Base-by-base conservation (phyloP, 352 stramenopile genomes). In the Phytophthora palmivora region DNA sequence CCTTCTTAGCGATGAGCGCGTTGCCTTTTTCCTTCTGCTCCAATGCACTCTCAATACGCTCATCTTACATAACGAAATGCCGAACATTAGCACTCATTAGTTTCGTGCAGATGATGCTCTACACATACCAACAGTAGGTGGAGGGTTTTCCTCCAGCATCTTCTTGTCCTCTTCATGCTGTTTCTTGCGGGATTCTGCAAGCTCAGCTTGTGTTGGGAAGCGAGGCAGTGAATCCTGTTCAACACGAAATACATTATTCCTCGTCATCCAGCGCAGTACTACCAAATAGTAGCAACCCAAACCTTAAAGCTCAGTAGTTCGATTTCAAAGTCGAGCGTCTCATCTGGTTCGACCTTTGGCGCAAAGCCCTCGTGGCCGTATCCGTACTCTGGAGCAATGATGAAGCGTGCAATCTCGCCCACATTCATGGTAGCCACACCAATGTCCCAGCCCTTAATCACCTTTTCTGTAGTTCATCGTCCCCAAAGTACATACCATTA, bases 281-380 rank as follows among this genome's bases (percentile, higher is more conserved):
- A 28, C 3, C 24, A 28, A 28, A 28, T 6, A 6, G 24, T 28
- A 6, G 24, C 6, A 28, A 28, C 3, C 24, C 3, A 28, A 6
- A 93, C 86, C 57, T 87, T 87, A 49, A 91, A 95, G 57, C 74
- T 72, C 8, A 93, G 46, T 45, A 95, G 58, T 59, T 95, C 87
- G 46, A 95, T 95, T 47, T 95, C 87, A 63, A 94, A 95, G 61
- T 95, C 84, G 5, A 95, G 77, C 14, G 79, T 92, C 68, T 95
- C 87, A 48, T 95, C 73, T 1, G 87, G 87, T 58, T 95, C 87
- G 18, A 95, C 81, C 47, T 95, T 95, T 6, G 87, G 87, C 0
- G 87, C 87, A 52, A 94, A 92, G 3, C 87, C 87, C 46, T 92
- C 70, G 8, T 77, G 67, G 15, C 87, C 87, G 57, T 95, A 95